Conservation (phyloP, 2,329 filamentous ascomycete species). For the Penicillium italicum region DNA sequence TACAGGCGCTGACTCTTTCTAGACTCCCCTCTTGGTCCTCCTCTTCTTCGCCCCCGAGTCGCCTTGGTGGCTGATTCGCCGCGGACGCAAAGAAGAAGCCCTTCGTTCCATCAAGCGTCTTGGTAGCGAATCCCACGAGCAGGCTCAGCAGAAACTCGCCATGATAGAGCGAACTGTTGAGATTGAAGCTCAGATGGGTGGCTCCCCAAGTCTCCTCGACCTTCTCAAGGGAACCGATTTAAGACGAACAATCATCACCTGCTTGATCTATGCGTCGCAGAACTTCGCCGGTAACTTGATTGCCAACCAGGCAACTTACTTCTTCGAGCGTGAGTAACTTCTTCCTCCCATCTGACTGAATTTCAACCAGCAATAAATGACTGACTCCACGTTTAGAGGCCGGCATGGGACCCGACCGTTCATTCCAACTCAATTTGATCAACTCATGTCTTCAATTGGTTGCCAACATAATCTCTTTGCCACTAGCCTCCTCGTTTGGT, state of each 20-base stretch:
- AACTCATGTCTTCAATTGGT: constrained; percentile 33
- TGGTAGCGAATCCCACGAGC: constrained; percentile 14
- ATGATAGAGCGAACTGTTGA: constrained; percentile 36
- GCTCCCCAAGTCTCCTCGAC: constrained; percentile 29
- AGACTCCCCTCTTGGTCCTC: constrained; percentile 30
- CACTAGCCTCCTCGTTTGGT: constrained; percentile 38
- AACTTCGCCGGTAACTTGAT: constrained; percentile 61
- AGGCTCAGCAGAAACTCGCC: constrained; percentile 22
- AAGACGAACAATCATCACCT: constrained; percentile 32
- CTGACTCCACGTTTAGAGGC: constrained; percentile 26
- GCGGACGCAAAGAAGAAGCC: constrained; percentile 24
- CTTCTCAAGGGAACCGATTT: constrained; percentile 33
- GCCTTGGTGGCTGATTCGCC: constrained; percentile 30
- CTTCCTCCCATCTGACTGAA: background rate
- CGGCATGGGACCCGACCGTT: constrained; percentile 22
- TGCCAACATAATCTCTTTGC: constrained; percentile 37
- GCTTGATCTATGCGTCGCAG: constrained; percentile 32
- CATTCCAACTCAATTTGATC: constrained; percentile 32
- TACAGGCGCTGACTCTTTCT: background rate
- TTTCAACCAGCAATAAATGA: background rate
- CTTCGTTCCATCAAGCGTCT: constrained; percentile 27
- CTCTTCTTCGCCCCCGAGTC: constrained; percentile 29
- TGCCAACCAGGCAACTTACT: constrained; percentile 61
- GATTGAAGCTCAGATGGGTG: constrained; percentile 29
- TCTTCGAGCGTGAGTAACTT: constrained; percentile 46